A percentile compares a stretch with the other conserved stretches of the same genome.
Evolutionary conservation across 176 grass and related monocot species (phyloP).

Genomic region (Canna indica): DNA sequence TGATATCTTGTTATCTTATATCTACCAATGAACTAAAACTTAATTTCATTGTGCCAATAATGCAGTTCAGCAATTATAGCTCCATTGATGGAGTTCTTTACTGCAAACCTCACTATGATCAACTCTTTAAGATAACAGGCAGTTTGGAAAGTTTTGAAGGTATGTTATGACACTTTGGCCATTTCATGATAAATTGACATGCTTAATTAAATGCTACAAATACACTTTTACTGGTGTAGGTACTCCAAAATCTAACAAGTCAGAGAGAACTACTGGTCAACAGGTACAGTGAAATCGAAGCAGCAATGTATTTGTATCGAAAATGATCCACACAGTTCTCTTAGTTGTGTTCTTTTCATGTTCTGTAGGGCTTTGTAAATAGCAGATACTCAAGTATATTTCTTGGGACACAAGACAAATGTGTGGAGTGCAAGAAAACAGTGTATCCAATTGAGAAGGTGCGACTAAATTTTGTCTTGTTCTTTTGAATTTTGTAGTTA

Average conservation of each 20-base stretch:
- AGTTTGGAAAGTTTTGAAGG: slow-evolving; percentile 99
- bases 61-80: slow-evolving; percentile 92
- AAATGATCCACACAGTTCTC: too few species aligned
- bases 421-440: slow-evolving; percentile 74
- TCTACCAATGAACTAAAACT: not conserved
- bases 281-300: slow-evolving; percentile 37
- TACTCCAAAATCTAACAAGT: slow-evolving; percentile 44
- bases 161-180: slow-evolving; percentile 22
- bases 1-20: too few species aligned
- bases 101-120: slow-evolving; percentile 98
- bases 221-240: slow-evolving; percentile 30
- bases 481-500: not conserved
- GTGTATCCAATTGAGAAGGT: slow-evolving; percentile 96
- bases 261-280: slow-evolving; percentile 50
- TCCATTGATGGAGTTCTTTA: slow-evolving; percentile 86
- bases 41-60: slow-evolving; percentile 19
- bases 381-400: slow-evolving; percentile 82
- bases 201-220: not conserved
- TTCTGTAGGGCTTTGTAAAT: slow-evolving; percentile 42
- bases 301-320: not conserved
- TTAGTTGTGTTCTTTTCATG: not conserved
- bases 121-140: slow-evolving; percentile 85
- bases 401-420: slow-evolving; percentile 85
- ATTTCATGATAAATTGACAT: not conserved
- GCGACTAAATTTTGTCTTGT: not conserved